Evolutionary conservation across 441 rosid species (phyloP).

Genomic region (Capsella rubella): DNA sequence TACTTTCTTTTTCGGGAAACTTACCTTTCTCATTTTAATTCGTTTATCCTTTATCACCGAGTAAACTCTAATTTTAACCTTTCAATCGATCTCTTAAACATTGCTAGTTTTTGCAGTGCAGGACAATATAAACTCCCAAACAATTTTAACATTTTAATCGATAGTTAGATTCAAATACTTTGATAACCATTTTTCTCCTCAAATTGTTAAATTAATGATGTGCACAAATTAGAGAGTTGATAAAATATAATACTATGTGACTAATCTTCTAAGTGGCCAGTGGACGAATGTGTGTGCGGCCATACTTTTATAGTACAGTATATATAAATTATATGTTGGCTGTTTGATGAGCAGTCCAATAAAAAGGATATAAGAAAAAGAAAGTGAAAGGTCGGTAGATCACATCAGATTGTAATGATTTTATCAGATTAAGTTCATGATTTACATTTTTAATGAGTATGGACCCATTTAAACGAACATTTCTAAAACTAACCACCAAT

Average conservation of each 20-base stretch:
- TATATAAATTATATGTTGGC: slow-evolving; percentile 23
- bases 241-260: slow-evolving; percentile 21
- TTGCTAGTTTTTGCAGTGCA: not conserved
- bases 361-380: slow-evolving; percentile 11
- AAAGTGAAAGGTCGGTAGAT: slow-evolving; percentile 62
- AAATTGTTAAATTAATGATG: not conserved
- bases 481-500: slow-evolving; percentile 2
- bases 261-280: slow-evolving; percentile 40
- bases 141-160: not conserved
- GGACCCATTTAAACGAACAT: slow-evolving; percentile 42
- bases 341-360: slow-evolving; percentile 45
- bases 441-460: slow-evolving; percentile 41
- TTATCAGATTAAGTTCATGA: slow-evolving; percentile 52
- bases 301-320: slow-evolving; percentile 37
- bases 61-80: slow-evolving; percentile 7
- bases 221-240: slow-evolving; percentile 15
- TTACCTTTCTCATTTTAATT: slow-evolving; percentile 8
- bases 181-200: slow-evolving; percentile 1
- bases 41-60: slow-evolving; percentile 4
- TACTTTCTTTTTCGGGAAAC: slow-evolving; percentile 42
- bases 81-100: not conserved
- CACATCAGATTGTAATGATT: slow-evolving; percentile 63
- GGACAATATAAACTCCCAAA: not conserved
- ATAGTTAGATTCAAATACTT: slow-evolving; percentile 4
- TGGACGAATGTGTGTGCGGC: slow-evolving; percentile 34